phyloP scores from a whole-genome alignment of 495 filamentous ascomycete genomes.

The Thozetella sp. region DNA sequence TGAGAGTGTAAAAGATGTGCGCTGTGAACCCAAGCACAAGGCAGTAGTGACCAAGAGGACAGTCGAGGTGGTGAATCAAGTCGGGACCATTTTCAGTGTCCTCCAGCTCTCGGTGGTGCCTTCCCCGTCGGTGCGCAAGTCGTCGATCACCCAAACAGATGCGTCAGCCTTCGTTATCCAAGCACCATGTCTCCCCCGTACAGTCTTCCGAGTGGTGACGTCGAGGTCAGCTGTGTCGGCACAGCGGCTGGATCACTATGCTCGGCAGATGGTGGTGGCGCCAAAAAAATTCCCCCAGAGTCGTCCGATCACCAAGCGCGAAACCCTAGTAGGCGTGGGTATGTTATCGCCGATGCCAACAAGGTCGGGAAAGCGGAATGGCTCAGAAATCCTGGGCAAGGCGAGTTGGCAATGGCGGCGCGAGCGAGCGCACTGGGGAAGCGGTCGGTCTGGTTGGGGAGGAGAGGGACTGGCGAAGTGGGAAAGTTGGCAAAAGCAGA shows the following conservation, averaged over 20 bases:
- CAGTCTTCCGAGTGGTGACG: too few species aligned
- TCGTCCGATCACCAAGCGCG: not conserved
- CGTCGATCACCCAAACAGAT: not conserved
- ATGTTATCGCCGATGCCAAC: not conserved
- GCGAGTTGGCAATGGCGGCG: slow-evolving; percentile 1
- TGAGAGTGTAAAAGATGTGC: not conserved
- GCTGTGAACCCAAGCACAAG: not conserved
- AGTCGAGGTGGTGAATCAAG: not conserved
- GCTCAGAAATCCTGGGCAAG: not conserved
- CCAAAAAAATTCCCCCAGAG: not conserved
- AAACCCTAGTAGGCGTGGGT: not conserved
- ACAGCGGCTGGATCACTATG: not conserved
- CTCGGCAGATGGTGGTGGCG: not conserved
- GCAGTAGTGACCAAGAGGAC: slow-evolving; percentile 2
- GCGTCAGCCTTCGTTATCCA: not conserved
- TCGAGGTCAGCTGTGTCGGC: not conserved
- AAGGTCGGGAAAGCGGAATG: too few species aligned
- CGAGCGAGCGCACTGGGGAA: not conserved
- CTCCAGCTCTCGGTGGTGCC: slow-evolving; percentile 2
- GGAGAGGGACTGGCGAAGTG: not conserved
- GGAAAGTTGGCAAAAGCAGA: slow-evolving; percentile 1
- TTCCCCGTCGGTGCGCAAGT: not conserved
- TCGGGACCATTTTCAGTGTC: slow-evolving; percentile 2
- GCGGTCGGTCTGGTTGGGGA: not conserved
- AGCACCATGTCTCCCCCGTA: not conserved